A percentile compares a stretch with the other conserved stretches of the same genome.
Evolutionary conservation across 139 green algal genomes (phyloP).

Genomic region (Axilococcus clingmanii): DNA sequence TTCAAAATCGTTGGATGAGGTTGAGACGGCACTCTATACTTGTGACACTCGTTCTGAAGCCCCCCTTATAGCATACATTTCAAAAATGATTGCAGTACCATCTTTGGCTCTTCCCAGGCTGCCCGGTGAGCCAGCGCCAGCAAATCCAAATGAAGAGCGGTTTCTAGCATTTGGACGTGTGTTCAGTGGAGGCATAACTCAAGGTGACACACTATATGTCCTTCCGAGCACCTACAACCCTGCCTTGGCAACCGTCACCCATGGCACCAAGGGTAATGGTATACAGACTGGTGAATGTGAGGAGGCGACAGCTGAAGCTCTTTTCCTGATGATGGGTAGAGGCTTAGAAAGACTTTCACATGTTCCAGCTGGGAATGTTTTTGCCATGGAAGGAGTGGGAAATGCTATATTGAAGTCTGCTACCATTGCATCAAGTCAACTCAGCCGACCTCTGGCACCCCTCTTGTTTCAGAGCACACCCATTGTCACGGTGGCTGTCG

Average conservation of each 20-base stretch:
- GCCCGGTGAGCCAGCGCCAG: conserved; percentile 21
- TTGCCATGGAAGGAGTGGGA: conserved; percentile 78
- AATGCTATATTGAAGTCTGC: conserved; percentile 82
- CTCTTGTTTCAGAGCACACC: conserved; percentile 88
- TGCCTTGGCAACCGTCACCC: conserved; percentile 10
- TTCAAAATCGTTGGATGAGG: conserved; percentile 10
- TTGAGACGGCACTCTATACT: conserved; percentile 14
- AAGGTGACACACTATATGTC: conserved; percentile 58
- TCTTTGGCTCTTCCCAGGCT: conserved; percentile 40
- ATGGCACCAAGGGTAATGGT: neutral
- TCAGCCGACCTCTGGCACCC: conserved; percentile 64
- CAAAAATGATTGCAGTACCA: conserved; percentile 88
- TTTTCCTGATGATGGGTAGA: conserved; percentile 97
- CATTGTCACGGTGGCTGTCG: conserved; percentile 90
- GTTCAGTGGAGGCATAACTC: conserved; percentile 58
- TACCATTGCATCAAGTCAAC: conserved; percentile 65
- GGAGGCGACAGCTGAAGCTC: conserved; percentile 10
- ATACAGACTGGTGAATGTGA: neutral
- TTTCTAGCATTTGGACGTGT: conserved; percentile 90
- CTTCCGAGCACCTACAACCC: conserved; percentile 70
- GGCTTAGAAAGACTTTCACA: conserved; percentile 43
- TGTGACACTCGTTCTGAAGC: conserved; percentile 33
- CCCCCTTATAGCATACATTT: conserved; percentile 79
- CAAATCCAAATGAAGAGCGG: conserved; percentile 31
- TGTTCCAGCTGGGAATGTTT: conserved; percentile 85